Evolutionary conservation across 2,329 filamentous ascomycete genomes (phyloP), one percentile per base, ranked within the genome.

Genomic region (Talaromyces sp.): DNA sequence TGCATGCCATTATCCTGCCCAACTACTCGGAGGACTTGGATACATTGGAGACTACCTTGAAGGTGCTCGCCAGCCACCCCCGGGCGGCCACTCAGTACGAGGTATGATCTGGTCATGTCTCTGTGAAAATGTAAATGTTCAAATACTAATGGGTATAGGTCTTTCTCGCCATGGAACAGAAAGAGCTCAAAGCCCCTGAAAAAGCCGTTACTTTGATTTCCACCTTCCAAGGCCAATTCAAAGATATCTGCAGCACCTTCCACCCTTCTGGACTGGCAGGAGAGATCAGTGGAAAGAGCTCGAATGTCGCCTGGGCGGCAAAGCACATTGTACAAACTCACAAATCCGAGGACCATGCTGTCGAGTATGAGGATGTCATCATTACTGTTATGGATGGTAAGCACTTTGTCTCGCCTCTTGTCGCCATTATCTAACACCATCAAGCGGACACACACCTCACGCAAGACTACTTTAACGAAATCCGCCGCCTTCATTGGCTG

Each of bases 21-120:
- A 89, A 89, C 68, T 91, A 90, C 76, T 89, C 89, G 72, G 88
- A 91, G 71, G 87, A 90, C 60, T 76, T 86, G 60, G 85, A 88
- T 61, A 89, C 85, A 0, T 77, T 90, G 53, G 81, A 84, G 64
- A 86, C 89, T 69, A 90, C 88, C 0, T 74, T 91, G 21, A 84
- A 86, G 46, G 87, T 90, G 24, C 74, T 90, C 62, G 86, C 86
- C 5, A 87, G 82, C 31, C 88, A 91, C 68, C 81, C 84, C 0
- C 82, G 84, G 65, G 88, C 88, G 27, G 78, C 80, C 58, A 78
- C 77, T 66, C 84, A 81, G 55, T 91, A 90, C 71, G 88, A 90
- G 79, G 88, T 90, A 75, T 80, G 87, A 8, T 27, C 6, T 4
- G 41, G n/a, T 8, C 11, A 29, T 31, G n/a, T 14, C 1, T 24